Base-by-base conservation (phyloP, 345 rosid genomes). In the Eucalyptus albens region DNA sequence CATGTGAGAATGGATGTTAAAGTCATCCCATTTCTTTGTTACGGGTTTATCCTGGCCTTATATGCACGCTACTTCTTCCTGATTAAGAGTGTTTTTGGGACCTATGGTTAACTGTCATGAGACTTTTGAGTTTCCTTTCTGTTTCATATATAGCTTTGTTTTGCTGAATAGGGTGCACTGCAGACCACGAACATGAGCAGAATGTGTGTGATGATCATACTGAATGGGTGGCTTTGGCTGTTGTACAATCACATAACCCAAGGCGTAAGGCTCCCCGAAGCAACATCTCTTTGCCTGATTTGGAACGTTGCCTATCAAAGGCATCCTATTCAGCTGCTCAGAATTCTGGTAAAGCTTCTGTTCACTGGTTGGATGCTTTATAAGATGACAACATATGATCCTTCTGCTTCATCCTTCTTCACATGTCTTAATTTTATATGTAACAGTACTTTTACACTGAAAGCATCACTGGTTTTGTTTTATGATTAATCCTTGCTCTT, bases 221-320 rank as follows among this genome's bases (percentile, higher is more conserved):
- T 45, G 91, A 49, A 80, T 95, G 98, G 98, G 97, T 95, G 86
- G 98, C 94, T 91, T 93, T 97, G 88, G 98, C 95, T 90, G 96
- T 96, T 89, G 93, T 95, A 53, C 99, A 97, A 89, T 94, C 98
- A 14, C 95, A 95, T 86, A 95, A 93, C 90, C 94, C 96, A 40
- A 94, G 95, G 91, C 94, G 96, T 67, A 97, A 94, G 92, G 93
- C 94, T 85, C 95, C 97, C 14, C 97, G 98, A 49, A 94, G 97
- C 87, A 91, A 87, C 87, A 94, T 96, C 89, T 94, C 97, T 81
- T 92, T 95, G 89, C 94, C 96, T 92, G 96, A 95, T 87, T 90
- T 97, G 92, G 99, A 97, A 90, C 87, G 86, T 89, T 96, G 99
- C 93, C 89, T 97, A 67, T 93, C 94, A 47, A 97, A 97, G 92